phyloP scores from a whole-genome alignment of 257 asterid genomes.

The Nicotiana undulata region DNA sequence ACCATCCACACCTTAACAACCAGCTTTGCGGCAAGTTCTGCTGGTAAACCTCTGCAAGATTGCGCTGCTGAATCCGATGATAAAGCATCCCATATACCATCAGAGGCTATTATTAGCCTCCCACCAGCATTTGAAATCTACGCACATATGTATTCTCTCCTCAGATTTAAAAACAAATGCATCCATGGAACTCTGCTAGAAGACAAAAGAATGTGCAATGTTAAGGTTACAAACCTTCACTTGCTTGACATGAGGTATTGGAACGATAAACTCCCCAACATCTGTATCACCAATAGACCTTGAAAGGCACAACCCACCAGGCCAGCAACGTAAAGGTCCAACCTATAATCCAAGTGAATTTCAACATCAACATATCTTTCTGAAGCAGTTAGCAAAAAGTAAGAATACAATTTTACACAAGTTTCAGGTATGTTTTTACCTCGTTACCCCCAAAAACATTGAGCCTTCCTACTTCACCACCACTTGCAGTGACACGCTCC shows the following conservation, averaged over 20 bases:
- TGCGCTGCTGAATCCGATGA: constrained; percentile 82
- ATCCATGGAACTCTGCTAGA: background rate
- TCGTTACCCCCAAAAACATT: constrained; percentile 86
- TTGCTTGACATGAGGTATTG: constrained; percentile 98
- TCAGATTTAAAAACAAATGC: background rate
- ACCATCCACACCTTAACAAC: constrained; percentile 74
- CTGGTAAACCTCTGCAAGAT: constrained; percentile 93
- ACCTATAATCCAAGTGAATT: constrained; percentile 38
- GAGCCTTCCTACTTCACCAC: constrained; percentile 95
- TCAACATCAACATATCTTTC: background rate
- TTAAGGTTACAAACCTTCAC: constrained; percentile 61
- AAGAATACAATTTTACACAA: background rate
- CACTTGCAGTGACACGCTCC: constrained; percentile 96
- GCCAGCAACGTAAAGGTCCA: constrained; percentile 99
- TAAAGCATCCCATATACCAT: constrained; percentile 98
- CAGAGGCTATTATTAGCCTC: constrained; percentile 94
- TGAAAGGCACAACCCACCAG: constrained; percentile 96
- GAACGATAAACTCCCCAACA: constrained; percentile 94
- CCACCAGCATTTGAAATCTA: constrained; percentile 98
- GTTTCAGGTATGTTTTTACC: constrained; percentile 27
- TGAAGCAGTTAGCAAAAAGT: background rate
- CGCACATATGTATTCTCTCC: constrained; percentile 5
- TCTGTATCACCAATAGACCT: constrained; percentile 98
- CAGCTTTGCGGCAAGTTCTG: constrained; percentile 92
- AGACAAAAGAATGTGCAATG: background rate